A percentile compares a stretch with the other conserved stretches of the same genome.
These are phyloP conservation scores for Camillea tinctor DNA, from an alignment of 2,329 filamentous ascomycete species.

Conservation along the genomic window DNA sequence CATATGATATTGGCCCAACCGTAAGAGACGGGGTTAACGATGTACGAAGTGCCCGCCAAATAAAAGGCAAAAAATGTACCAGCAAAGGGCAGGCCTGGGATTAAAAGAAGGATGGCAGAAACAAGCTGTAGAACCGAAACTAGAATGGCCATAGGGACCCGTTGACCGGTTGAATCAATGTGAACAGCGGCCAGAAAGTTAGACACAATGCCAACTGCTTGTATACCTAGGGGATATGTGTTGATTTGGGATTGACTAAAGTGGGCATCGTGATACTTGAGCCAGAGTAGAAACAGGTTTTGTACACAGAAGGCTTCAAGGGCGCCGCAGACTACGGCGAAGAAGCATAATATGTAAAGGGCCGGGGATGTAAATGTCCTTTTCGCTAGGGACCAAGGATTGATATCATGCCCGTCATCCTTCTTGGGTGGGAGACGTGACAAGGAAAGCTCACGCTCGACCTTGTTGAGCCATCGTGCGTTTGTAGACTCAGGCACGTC, in stretches of 20 bases:
- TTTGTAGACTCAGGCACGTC: conserved; percentile 41
- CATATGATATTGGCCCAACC: conserved; percentile 40
- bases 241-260: conserved; percentile 32
- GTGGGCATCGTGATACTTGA: conserved; percentile 18
- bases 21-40: conserved; percentile 39
- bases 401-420: conserved; percentile 35
- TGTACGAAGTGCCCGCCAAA: conserved; percentile 38
- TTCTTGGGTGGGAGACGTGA: conserved; percentile 32
- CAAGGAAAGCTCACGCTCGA: conserved; percentile 26
- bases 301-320: conserved; percentile 32
- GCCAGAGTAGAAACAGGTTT: conserved; percentile 26
- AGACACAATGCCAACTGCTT: conserved; percentile 38
- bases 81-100: conserved; percentile 31
- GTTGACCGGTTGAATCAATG: conserved; percentile 24
- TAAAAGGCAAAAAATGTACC: conserved; percentile 39
- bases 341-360: conserved; percentile 39
- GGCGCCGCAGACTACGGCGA: conserved; percentile 36
- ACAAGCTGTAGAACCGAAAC: conserved; percentile 34
- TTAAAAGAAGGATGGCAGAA: conserved; percentile 32
- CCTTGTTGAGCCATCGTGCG: conserved; percentile 37
- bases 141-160: conserved; percentile 36
- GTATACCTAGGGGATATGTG: conserved; percentile 37
- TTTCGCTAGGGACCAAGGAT: conserved; percentile 20
- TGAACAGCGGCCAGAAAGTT: conserved; percentile 34
- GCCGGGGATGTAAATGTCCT: conserved; percentile 28